Evolutionary conservation across 768 basidiomycete species (phyloP).

Genomic region (Sarcodon aspratus): DNA sequence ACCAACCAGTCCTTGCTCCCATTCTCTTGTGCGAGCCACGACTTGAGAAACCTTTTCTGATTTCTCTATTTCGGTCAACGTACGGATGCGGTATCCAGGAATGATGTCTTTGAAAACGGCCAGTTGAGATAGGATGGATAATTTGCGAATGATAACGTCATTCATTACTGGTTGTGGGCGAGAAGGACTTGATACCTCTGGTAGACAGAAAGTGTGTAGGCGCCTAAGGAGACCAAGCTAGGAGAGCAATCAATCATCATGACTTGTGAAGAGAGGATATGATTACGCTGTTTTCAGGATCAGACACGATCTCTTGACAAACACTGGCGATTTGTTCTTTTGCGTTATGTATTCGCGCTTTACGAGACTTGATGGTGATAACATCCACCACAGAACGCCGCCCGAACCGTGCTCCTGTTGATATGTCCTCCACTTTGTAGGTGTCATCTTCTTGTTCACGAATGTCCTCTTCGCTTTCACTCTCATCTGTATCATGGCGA

Average conservation of each 20-base stretch:
- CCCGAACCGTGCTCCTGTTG: slow-evolving; percentile 85
- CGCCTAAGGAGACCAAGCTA: slow-evolving; percentile 85
- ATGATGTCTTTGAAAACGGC: slow-evolving; percentile 95
- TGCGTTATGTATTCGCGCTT: slow-evolving; percentile 58
- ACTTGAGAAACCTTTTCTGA: slow-evolving; percentile 90
- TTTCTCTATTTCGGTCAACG: slow-evolving; percentile 84
- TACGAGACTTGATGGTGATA: slow-evolving; percentile 53
- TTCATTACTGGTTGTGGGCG: slow-evolving; percentile 66
- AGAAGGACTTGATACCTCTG: slow-evolving; percentile 57
- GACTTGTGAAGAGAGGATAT: slow-evolving; percentile 1
- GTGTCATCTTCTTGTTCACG: slow-evolving; percentile 15
- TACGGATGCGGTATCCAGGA: slow-evolving; percentile 91
- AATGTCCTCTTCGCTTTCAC: slow-evolving; percentile 25
- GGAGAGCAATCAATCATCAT: slow-evolving; percentile 3
- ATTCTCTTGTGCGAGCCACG: slow-evolving; percentile 83
- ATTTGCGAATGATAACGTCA: slow-evolving; percentile 72
- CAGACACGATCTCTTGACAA: slow-evolving; percentile 88
- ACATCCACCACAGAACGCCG: slow-evolving; percentile 68
- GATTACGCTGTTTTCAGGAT: slow-evolving; percentile 90
- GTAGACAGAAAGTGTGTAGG: slow-evolving; percentile 78
- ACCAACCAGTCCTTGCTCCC: slow-evolving; percentile 86
- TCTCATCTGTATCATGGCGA: slow-evolving; percentile 14
- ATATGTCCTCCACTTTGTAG: slow-evolving; percentile 48
- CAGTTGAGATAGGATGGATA: slow-evolving; percentile 83
- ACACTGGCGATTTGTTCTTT: slow-evolving; percentile 92